A percentile compares a stretch with the other conserved stretches of the same genome.
Evolutionary conservation across 805 yeast genomes (phyloP).

Genomic region (Clavispora carvajalis): DNA sequence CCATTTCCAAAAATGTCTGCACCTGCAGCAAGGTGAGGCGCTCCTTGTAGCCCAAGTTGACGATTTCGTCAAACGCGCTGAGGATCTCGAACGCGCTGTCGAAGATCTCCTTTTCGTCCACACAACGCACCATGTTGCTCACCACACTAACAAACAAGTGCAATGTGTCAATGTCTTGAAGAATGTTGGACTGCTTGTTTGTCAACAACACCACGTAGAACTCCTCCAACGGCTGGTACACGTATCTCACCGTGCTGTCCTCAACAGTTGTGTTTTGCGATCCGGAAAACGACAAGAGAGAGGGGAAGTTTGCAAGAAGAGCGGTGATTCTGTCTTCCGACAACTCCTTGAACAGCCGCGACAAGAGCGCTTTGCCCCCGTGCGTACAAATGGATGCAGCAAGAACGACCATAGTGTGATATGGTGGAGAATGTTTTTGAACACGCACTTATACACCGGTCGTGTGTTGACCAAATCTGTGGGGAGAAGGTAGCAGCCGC

Average conservation of each 20-base stretch:
- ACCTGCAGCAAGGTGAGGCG: constrained; percentile 78
- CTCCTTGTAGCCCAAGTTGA: constrained; percentile 85
- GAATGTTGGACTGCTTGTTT: constrained; percentile 82
- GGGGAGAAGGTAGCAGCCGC: no score
- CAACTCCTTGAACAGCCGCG: constrained; percentile 87
- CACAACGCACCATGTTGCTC: constrained; percentile 60
- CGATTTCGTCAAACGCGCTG: constrained; percentile 90
- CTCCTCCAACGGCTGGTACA: constrained; percentile 94
- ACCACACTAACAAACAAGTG: constrained; percentile 80
- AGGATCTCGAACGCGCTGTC: constrained; percentile 83
- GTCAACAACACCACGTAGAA: constrained; percentile 87
- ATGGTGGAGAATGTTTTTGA: constrained; percentile 1
- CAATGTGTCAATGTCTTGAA: constrained; percentile 91
- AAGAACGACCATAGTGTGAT: constrained; percentile 57
- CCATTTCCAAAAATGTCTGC: constrained; percentile 90
- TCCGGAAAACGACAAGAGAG: constrained; percentile 61
- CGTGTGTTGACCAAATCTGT: constrained; percentile 9
- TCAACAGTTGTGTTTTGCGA: constrained; percentile 92
- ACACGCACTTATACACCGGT: constrained; percentile 5
- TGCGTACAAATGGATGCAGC: constrained; percentile 95
- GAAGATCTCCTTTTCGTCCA: constrained; percentile 79
- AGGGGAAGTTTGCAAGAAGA: constrained; percentile 78
- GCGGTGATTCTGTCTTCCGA: constrained; percentile 82
- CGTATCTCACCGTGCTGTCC: constrained; percentile 85
- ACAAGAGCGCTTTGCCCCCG: constrained; percentile 85